Base-by-base conservation (phyloP, 371 early-diverging fungal species). In the Mucor lusitanicus region DNA sequence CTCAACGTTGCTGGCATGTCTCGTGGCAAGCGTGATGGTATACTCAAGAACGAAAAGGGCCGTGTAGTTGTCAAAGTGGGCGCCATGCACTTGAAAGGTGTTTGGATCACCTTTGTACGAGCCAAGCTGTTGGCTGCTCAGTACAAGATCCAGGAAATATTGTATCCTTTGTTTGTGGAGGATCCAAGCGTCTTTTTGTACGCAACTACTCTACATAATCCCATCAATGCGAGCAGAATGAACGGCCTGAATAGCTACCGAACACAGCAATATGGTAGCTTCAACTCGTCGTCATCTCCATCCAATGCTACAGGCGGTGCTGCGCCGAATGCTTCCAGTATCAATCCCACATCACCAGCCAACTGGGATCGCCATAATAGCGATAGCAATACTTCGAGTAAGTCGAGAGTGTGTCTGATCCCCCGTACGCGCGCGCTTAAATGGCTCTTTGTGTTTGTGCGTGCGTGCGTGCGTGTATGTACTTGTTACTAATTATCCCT, bases 1-100 rank as follows among this genome's bases (percentile, higher is more conserved):
- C 83, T 94, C 23, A 94, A 94, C 77, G 92, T 94, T 19, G 89
- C 89, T 15, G 91, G 92, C 53, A 92, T 94, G 94, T 90, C 94
- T 55, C 90, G 94, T 35, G 94, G 94, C 56, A 92, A 92, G 74
- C 86, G 94, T 54, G 94, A 94, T 73, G 92, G 93, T 17, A 94
- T 94, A 62, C 80, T 94, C 30, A 94, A 94, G 74, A 91, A 92
- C 63, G 94, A 94, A 76, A 90, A 90, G 74, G 93, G 90, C 35
- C 85, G 94, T 57, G 87, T 88, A 27, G 94, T 94, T 3, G 90
- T 94, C 66, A 94, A 94, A 70, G 91, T 91, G 0, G 94, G 94
- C 19, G 89, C 93, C 0, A 93, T 94, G 93, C 91, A 91, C 66
- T 78, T 94, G 27, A 94, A 94, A 69, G 94, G 94, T 23, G 94